Evolutionary conservation across 2,329 filamentous ascomycete species (phyloP), one percentile per base, ranked within the genome.

Genomic region (Fusarium neocosmosporiellum): DNA sequence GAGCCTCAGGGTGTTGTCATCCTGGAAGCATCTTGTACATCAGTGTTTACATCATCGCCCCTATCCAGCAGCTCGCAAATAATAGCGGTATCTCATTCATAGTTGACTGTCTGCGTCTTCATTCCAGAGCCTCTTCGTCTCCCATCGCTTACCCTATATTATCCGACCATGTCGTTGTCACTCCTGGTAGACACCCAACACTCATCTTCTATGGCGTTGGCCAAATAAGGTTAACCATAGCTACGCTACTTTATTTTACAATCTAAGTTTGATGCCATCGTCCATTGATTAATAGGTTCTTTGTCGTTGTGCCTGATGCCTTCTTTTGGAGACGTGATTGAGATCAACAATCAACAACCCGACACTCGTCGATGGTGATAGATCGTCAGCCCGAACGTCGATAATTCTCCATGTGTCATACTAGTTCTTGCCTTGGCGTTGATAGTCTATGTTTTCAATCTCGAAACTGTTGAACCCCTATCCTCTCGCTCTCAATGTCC

Each of bases 21-120:
- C 4, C 2, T 18, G 8, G 4, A 4, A 27, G 8, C 5, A 18
- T 6, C 5, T 18, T 10, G 9, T 0, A 7, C 18, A 11, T 16
- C 22, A 11, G 9, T 27, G 24, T 48, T 48, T 8, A 4, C 9
- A 11, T 18, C 2, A 5, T 4, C 14, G 4, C 14, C 2, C 41
- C 7, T 27, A 3, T 46, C 7, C 11, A 4, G 6, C 6, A 16
- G 13, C 13, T 24, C 7, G 11, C 13, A 2, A 5, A 1, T 10
- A 10, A 10, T 46, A 8, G 2, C 22, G 27, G 22, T 18, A 18
- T 18, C 14, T 18, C 4, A 4, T n/a, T 13, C 43, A 29, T 10
- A 7, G 3, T 29, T 48, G 6, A 48, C 16, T 7, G 3, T n/a
- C 11, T 48, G 5, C 27, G 16, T 11, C 43, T 48, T 48, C 24